These are phyloP conservation scores for Teratosphaeriaceae sp. DNA, from an alignment of 2,329 filamentous ascomycete genomes.

Conservation along the genomic window DNA sequence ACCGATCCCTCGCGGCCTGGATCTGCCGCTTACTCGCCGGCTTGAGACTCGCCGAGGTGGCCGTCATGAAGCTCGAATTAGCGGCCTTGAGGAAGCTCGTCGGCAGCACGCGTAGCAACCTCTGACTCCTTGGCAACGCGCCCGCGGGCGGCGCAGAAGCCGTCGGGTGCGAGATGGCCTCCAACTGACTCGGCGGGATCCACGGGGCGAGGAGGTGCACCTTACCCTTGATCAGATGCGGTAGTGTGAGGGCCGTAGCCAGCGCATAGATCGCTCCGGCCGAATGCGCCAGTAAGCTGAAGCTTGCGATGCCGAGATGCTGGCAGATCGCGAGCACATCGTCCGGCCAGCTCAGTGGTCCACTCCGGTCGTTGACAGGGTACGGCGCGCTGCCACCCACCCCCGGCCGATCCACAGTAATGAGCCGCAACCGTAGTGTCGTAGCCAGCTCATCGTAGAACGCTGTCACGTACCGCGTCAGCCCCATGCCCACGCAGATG, in stretches of 20 bases:
- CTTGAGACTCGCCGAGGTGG: slow-evolving; percentile 58
- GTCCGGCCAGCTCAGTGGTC: slow-evolving; percentile 83
- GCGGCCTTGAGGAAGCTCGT: slow-evolving; percentile 88
- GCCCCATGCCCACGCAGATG: slow-evolving; percentile 94
- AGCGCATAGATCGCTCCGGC: slow-evolving; percentile 97
- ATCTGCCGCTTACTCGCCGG: slow-evolving; percentile 24
- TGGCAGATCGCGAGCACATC: slow-evolving; percentile 95
- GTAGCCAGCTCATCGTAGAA: slow-evolving; percentile 95
- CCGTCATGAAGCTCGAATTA: slow-evolving; percentile 91
- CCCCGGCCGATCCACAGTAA: slow-evolving; percentile 89
- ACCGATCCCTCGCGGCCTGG: slow-evolving; percentile 7
- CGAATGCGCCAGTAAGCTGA: slow-evolving; percentile 92
- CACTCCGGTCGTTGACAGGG: slow-evolving; percentile 68
- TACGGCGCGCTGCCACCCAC: slow-evolving; percentile 89
- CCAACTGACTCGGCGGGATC: slow-evolving; percentile 95
- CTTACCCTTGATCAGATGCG: slow-evolving; percentile 87
- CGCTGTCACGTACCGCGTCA: slow-evolving; percentile 91
- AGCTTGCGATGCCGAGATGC: slow-evolving; percentile 84
- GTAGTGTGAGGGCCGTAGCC: slow-evolving; percentile 90
- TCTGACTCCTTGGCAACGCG: slow-evolving; percentile 83
- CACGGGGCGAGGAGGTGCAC: slow-evolving; percentile 93
- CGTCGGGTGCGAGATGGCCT: slow-evolving; percentile 50
- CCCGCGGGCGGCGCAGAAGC: slow-evolving; percentile 62
- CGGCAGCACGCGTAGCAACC: slow-evolving; percentile 81
- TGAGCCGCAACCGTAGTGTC: slow-evolving; percentile 80